Percentiles rank a stretch among this genome's conserved stretches.
Conservation (phyloP, 305 asterid species). For the Rubia peregrina region DNA sequence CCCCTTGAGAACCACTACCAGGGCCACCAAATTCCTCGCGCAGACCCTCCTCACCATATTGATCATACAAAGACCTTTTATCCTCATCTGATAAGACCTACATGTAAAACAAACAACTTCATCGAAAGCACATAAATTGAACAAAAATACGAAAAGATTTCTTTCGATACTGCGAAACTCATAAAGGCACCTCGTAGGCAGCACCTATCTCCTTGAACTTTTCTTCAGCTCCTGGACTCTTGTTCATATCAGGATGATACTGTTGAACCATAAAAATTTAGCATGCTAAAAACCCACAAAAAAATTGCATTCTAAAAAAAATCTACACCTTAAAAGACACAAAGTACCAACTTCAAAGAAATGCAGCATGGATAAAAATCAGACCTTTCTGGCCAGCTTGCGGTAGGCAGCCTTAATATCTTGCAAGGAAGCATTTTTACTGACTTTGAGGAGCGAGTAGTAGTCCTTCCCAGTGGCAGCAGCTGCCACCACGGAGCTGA, state of each 20-base stretch:
- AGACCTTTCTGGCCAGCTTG: conserved; percentile 87
- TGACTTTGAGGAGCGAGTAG: conserved; percentile 67
- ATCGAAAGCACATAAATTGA: conserved; percentile 19
- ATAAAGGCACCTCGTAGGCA: conserved; percentile 72
- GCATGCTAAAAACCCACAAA: not conserved
- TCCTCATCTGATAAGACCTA: conserved; percentile 88
- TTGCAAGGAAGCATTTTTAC: conserved; percentile 65
- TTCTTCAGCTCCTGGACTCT: conserved; percentile 76
- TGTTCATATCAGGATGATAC: conserved; percentile 98
- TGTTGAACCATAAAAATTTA: conserved; percentile 25
- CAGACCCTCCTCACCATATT: conserved; percentile 79
- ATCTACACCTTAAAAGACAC: not conserved
- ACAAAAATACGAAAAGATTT: not conserved
- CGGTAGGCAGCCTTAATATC: conserved; percentile 87
- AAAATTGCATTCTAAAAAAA: not conserved
- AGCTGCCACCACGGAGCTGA: conserved; percentile 32
- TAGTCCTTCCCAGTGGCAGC: conserved; percentile 46
- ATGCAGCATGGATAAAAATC: not conserved
- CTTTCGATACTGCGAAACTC: not conserved
- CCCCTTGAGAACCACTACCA: conserved; percentile 55
- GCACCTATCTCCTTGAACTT: conserved; percentile 88
- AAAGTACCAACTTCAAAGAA: not conserved
- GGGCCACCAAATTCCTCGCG: conserved; percentile 59
- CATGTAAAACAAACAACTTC: conserved; percentile 16
- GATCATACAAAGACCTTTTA: conserved; percentile 79